Conservation (phyloP, 805 yeast species). For the Teunomyces panamensis region DNA sequence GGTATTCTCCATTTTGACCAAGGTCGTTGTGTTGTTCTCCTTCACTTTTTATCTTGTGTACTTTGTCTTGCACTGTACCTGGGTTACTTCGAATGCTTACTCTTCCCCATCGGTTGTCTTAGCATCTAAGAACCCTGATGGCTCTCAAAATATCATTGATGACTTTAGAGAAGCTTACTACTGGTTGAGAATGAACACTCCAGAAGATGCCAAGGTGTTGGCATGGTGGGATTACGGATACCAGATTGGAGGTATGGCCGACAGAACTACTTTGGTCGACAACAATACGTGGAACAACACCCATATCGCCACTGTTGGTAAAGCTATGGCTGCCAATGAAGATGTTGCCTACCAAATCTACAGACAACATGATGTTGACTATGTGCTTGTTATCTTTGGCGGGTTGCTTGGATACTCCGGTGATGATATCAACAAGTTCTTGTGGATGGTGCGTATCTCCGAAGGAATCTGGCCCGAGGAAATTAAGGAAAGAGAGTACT, state of each 20-base stretch:
- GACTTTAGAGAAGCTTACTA: slow-evolving; percentile 98
- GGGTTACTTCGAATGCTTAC: slow-evolving; percentile 95
- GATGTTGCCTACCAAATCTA: slow-evolving; percentile 85
- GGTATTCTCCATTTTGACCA: slow-evolving; percentile 47
- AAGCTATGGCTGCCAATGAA: slow-evolving; percentile 91
- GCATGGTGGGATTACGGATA: slow-evolving; percentile 99
- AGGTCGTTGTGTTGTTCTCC: slow-evolving; percentile 58
- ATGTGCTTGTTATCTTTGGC: slow-evolving; percentile 89
- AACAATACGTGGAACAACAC: slow-evolving; percentile 99
- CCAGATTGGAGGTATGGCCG: slow-evolving; percentile 99
- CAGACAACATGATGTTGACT: slow-evolving; percentile 91
- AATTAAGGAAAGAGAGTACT: slow-evolving; percentile 77
- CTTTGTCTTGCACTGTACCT: slow-evolving; percentile 92
- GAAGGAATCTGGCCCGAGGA: slow-evolving; percentile 99
- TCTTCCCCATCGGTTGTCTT: slow-evolving; percentile 97
- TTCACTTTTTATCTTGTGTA: slow-evolving; percentile 71
- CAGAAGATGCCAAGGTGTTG: slow-evolving; percentile 93
- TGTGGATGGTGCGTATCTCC: slow-evolving; percentile 99
- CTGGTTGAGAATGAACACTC: slow-evolving; percentile 97
- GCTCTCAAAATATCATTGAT: slow-evolving; percentile 80
- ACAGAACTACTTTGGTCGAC: slow-evolving; percentile 95
- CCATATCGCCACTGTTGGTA: slow-evolving; percentile 98
- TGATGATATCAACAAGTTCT: slow-evolving; percentile 92
- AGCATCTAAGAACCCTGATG: slow-evolving; percentile 81
- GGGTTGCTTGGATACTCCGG: slow-evolving; percentile 93